phyloP scores from a whole-genome alignment of 2,329 filamentous ascomycete species.

The Trichoderma hamatum region DNA sequence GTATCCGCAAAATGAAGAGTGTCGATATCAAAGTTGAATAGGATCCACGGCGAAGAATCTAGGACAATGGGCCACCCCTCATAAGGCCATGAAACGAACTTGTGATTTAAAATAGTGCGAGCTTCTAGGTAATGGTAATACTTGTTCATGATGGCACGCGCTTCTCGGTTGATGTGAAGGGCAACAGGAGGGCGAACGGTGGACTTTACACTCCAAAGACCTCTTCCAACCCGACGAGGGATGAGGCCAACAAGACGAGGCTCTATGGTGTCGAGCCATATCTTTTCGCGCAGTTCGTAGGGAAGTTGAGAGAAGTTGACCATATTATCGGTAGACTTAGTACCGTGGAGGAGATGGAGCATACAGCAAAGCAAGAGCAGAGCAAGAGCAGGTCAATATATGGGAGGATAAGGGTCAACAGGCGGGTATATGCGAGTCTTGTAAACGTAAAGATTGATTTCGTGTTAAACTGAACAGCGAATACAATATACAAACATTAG shows the following conservation, averaged over 20 bases:
- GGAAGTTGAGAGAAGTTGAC: constrained; percentile 7
- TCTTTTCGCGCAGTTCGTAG: constrained; percentile 19
- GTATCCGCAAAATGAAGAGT: constrained; percentile 20
- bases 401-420: background rate
- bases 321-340: background rate
- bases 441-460: background rate
- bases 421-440: background rate
- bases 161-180: constrained; percentile 4
- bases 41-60: constrained; percentile 5
- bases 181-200: background rate
- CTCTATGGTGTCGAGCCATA: constrained; percentile 18
- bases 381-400: background rate
- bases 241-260: constrained; percentile 13
- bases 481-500: background rate
- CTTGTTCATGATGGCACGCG: background rate
- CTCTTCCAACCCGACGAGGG: background rate
- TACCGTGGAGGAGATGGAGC: background rate
- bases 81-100: background rate
- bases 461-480: background rate
- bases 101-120: background rate
- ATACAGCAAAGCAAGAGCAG: background rate
- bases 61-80: constrained; percentile 5
- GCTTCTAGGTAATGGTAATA: background rate
- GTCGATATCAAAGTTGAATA: constrained; percentile 22
- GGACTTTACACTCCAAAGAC: constrained; percentile 11